Evolutionary conservation across 148 eudicot genomes (phyloP).

Genomic region (Salicornia ramosissima): DNA sequence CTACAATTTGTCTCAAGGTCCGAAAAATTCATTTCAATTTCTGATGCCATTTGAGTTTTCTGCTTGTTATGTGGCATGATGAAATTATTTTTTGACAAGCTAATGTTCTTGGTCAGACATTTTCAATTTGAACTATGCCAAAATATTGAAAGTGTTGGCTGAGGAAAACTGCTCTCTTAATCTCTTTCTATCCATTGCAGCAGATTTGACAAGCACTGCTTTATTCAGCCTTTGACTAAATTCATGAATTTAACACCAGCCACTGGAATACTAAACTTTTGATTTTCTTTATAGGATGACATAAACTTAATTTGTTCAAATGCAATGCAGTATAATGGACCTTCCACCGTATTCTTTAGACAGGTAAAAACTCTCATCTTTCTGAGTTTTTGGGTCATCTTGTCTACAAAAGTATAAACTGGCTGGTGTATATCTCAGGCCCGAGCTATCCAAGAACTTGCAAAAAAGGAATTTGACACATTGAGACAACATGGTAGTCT

Average conservation of each 20-base stretch:
- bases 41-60: neutral
- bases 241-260: neutral
- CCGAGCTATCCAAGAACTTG: slow-evolving; percentile 69
- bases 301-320: slow-evolving; percentile 67
- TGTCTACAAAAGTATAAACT: slow-evolving; percentile 8
- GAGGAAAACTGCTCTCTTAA: neutral
- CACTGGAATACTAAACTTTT: neutral
- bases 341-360: slow-evolving; percentile 70
- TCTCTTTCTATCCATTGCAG: neutral
- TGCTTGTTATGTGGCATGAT: neutral
- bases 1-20: neutral
- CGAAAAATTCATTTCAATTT: neutral
- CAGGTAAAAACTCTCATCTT: slow-evolving; percentile 46
- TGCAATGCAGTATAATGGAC: slow-evolving; percentile 85
- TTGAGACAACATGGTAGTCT: slow-evolving; percentile 64
- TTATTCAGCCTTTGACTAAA: neutral
- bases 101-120: neutral
- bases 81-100: neutral
- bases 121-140: neutral
- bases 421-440: slow-evolving; percentile 36
- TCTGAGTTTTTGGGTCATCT: neutral
- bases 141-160: neutral
- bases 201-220: neutral
- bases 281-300: slow-evolving; percentile 59
- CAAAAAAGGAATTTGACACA: slow-evolving; percentile 65